Evolutionary conservation across 2,329 filamentous ascomycete species (phyloP), one percentile per base, ranked within the genome.

Genomic region (Didymella exigua): DNA sequence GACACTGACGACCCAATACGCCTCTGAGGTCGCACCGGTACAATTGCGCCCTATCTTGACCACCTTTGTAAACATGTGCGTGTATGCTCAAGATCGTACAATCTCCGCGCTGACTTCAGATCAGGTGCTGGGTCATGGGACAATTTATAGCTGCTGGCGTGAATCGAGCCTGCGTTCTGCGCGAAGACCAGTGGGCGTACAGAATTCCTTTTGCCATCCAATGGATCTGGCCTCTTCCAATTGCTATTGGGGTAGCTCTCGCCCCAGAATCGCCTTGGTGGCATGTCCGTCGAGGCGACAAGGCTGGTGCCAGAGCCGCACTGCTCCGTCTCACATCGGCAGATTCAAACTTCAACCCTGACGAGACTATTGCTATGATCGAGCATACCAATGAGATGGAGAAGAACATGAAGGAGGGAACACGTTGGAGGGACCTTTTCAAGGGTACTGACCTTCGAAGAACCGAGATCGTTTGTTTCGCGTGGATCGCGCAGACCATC

Each of bases 331-430:
- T 91, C 21, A 89, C 88, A 1, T 86, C 82, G 61, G 67, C 79
- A 5, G 85, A 90, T 57, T 86, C 85, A 0, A 83, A 87, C 23
- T 68, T 68, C 54, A 66, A 71, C 21, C 59, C 63, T 8, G 68
- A 70, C 41, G 65, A 70, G 8, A 95, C 89, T 0, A 82, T 96
- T 56, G 86, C 89, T 61, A 93, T 96, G 90, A 96, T 96, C 86
- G 85, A 91, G 3, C 89, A 95, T 69, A 96, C 91, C 1, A 92
- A 89, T 1, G 88, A 89, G 1, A 78, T 96, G n/a, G 91, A 96
- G 72, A 83, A 90, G 69, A 78, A 83, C 71, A 88, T 91, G 50
- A 54, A 56, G 26, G 78, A 79, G 13, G 90, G 90, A 23, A 85
- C 89, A 8, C 86, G 82, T 40, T 96, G 93, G 74, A 75, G 82